phyloP scores from a whole-genome alignment of 768 basidiomycete species.

The Naganishia onofrii region DNA sequence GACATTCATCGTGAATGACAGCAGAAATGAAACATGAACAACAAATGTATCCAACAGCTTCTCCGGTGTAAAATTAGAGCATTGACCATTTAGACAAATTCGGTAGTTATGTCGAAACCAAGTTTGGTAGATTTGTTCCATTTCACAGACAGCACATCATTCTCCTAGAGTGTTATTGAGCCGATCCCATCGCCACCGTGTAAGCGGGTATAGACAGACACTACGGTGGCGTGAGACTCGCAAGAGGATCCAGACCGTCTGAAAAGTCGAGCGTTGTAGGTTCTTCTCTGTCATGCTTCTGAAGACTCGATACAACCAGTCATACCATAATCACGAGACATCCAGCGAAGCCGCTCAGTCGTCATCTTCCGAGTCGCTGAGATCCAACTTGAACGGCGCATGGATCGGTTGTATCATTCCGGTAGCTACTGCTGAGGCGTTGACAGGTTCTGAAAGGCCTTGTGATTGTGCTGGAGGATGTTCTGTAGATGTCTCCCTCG shows the following conservation, averaged over 20 bases:
- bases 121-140: too few relatives aligned
- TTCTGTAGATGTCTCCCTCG: background rate
- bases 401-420: background rate
- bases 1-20: conserved; percentile 21
- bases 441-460: background rate
- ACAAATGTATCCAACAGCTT: conserved; percentile 16
- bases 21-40: background rate
- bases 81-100: background rate
- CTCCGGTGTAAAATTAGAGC: conserved; percentile 7
- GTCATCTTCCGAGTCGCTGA: conserved; percentile 29
- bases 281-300: too few relatives aligned
- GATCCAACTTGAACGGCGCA: conserved; percentile 29
- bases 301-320: background rate
- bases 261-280: too few relatives aligned
- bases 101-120: too few relatives aligned
- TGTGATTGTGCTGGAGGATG: background rate
- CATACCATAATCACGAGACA: background rate
- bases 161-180: too few relatives aligned
- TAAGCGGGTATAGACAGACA: too few relatives aligned
- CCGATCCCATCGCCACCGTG: too few relatives aligned
- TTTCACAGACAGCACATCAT: too few relatives aligned
- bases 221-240: too few relatives aligned
- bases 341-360: background rate
- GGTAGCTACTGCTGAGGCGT: background rate
- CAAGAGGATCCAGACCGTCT: too few relatives aligned